phyloP scores from a whole-genome alignment of 306 rosid genomes.

The Potentilla sterilis region DNA sequence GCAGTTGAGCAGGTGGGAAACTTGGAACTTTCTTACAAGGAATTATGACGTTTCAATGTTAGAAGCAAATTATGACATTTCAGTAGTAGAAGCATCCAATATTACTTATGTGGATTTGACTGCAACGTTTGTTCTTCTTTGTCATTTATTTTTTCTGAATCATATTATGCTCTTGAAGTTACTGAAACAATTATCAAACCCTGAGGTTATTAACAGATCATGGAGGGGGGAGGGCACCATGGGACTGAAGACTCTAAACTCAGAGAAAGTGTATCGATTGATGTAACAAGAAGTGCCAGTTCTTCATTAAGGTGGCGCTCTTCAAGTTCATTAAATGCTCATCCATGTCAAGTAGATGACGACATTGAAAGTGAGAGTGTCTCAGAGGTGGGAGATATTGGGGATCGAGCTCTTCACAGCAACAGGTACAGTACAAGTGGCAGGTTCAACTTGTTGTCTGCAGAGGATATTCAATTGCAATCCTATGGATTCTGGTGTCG shows the following conservation, averaged over 20 bases:
- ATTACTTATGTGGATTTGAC: neutral
- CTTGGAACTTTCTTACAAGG: neutral
- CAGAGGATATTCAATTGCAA: constrained; percentile 34
- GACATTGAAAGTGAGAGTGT: constrained; percentile 46
- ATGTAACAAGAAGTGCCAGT: constrained; percentile 47
- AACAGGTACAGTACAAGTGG: constrained; percentile 44
- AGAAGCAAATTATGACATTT: neutral
- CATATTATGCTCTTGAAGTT: constrained; percentile 17
- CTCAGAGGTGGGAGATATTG: constrained; percentile 90
- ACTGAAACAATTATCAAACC: constrained; percentile 27
- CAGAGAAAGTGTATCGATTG: constrained; percentile 43
- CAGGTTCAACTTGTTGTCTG: constrained; percentile 36
- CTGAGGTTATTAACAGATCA: neutral
- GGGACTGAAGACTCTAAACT: constrained; percentile 33
- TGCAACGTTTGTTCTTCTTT: neutral
- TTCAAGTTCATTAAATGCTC: constrained; percentile 41
- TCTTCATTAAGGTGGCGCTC: constrained; percentile 57
- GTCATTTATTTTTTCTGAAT: neutral
- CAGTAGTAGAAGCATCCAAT: neutral
- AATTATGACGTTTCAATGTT: neutral
- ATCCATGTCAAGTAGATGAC: constrained; percentile 32
- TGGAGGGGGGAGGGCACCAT: constrained; percentile 1
- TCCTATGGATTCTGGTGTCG: constrained; percentile 14
- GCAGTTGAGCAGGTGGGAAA: neutral
- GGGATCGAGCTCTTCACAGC: constrained; percentile 73